Conservation (phyloP, 2,329 filamentous ascomycete species). For the Cadophora sp. region DNA sequence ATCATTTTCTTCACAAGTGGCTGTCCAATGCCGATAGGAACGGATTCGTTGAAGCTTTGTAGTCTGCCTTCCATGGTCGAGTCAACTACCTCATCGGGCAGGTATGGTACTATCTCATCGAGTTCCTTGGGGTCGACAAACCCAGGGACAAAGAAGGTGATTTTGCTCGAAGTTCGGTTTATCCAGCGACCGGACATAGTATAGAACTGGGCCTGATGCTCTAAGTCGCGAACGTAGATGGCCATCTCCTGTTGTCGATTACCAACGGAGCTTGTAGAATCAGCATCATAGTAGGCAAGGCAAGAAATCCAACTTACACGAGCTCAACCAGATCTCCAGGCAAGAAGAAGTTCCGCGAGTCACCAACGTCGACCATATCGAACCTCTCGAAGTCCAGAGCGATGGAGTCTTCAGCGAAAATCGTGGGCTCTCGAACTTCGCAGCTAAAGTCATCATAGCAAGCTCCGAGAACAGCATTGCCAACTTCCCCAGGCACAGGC, state of each 20-base stretch:
- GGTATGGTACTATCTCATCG: conserved; percentile 50
- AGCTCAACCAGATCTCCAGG: conserved; percentile 46
- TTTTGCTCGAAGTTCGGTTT: conserved; percentile 42
- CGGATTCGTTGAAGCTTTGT: conserved; percentile 46
- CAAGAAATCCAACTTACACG: conserved; percentile 30
- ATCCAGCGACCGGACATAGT: conserved; percentile 57
- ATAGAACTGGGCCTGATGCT: conserved; percentile 53
- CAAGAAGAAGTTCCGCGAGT: conserved; percentile 40
- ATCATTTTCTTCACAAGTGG: conserved; percentile 52
- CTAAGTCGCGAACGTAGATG: conserved; percentile 54
- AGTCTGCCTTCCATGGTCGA: conserved; percentile 46
- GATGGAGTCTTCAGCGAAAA: conserved; percentile 43
- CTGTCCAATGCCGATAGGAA: conserved; percentile 53
- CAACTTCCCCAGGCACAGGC: conserved; percentile 15
- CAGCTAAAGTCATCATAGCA: conserved; percentile 24
- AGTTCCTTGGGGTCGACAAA: conserved; percentile 52
- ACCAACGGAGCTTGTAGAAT: conserved; percentile 30
- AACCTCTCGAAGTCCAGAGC: conserved; percentile 46
- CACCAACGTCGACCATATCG: conserved; percentile 54
- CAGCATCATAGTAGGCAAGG: conserved; percentile 16
- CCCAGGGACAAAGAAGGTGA: conserved; percentile 53
- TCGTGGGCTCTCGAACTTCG: conserved; percentile 31
- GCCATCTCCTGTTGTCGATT: conserved; percentile 47
- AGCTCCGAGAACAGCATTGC: conserved; percentile 25
- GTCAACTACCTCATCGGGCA: conserved; percentile 50